Evolutionary conservation across 2,329 filamentous ascomycete species (phyloP), one percentile per base, ranked within the genome.

Genomic region (Paramyrothecium roridum): DNA sequence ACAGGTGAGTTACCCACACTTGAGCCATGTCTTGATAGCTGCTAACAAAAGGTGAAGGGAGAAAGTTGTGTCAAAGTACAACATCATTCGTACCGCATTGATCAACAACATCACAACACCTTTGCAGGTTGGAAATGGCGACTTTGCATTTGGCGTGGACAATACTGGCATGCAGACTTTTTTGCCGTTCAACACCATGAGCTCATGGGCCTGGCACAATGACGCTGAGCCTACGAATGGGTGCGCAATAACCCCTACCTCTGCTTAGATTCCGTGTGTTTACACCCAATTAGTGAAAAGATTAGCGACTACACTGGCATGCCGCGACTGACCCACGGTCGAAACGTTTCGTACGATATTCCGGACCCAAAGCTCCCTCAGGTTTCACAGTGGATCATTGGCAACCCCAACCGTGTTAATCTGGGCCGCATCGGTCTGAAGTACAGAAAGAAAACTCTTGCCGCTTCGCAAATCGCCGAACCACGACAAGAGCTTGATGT

Each of bases 381-480:
- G 13, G 62, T 71, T 13, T 78, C 76, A 3, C 76, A 82, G 55
- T 84, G 80, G 81, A 65, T 83, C 20, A 80, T 80, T 30, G 71
- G 73, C n/a, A 79, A 78, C 48, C 75, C 74, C 0, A 76, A 78
- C 22, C 69, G 75, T 3, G 64, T 78, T 34, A 78, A 78, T 49
- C 61, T 78, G 1, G 75, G 73, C 2, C 69, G 73, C 1, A 71
- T 78, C 17, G 74, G 76, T 0, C 66, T 78, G 4, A 67, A 62
- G 20, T 76, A 75, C 47, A 64, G 66, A 19, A 65, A 61, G 0
- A 43, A 56, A 0, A 69, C 68, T 1, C 61, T 77, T 1, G 59
- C 65, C 0, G 63, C 69, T 1, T 46, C 33, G 8, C 23, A 53
- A 2, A 70, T 76, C 13, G 57, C 61, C 0, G 54, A 67, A 1